Base-by-base conservation (phyloP, 1,139 yeast species). In the Saccharomyces hybrid region DNA sequence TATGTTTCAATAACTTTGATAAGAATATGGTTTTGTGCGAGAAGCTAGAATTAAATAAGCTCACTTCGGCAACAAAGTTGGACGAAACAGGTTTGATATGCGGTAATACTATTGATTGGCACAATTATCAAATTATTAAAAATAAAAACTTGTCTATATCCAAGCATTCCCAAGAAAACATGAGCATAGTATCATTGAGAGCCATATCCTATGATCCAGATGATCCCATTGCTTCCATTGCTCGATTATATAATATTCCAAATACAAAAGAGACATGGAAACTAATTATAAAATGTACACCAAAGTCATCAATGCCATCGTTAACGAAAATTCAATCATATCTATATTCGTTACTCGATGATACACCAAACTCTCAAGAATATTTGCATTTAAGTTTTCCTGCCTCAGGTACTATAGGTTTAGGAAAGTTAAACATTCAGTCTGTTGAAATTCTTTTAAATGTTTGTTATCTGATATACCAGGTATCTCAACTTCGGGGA, bases 41-140 rank as follows among this genome's bases (percentile, higher is more conserved):
- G 67, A 82, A 87, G 57, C 75, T 87, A 9, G 97, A 90, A 69
- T 85, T 90, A 58, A 76, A 89, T 2, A 81, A 81, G 65, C 87
- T 91, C 93, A 85, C 97, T 0, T 76, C 88, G 2, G 95, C 96
- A 0, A 80, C 95, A 0, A 76, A 75, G 16, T 73, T 87, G 2
- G 70, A 73, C 14, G 70, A 73, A 1, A 76, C 80, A 49, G 44
- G 55, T 49, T 53, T 59, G n/a, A 80, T 90, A 3, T 91, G 91
- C 50, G 98, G 98, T 0, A 91, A 90, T 64, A 74, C 82, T 1
- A 76, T 80, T 1, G 88, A 84, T 64, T 78, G 73, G 60, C 77
- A 75, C 57, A 61, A 70, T 2, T 63, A 64, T 55, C 62, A 64
- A 50, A 52, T 61, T 58, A 66, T 58, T 54, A 53, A 53, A 57